phyloP scores from a whole-genome alignment of 2,329 filamentous ascomycete species.

The Torrubiella hemipterigena region DNA sequence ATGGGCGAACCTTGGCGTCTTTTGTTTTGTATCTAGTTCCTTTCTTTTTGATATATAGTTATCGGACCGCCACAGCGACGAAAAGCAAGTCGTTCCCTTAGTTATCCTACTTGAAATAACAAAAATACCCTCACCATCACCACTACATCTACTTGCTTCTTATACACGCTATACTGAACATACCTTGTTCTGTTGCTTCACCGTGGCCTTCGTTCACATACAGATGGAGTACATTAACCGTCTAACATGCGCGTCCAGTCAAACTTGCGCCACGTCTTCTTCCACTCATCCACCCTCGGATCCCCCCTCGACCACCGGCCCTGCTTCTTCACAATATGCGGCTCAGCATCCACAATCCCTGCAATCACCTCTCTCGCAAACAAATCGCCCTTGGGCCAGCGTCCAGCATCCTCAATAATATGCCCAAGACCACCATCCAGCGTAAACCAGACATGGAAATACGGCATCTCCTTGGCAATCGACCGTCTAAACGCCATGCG shows the following conservation, averaged over 20 bases:
- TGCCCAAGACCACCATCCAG: slow-evolving; percentile 88
- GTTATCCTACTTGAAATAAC: too few relatives aligned
- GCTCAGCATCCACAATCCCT: slow-evolving; percentile 76
- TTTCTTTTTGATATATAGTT: too few relatives aligned
- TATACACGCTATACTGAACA: too few relatives aligned
- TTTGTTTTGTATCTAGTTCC: too few relatives aligned
- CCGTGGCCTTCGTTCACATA: too few relatives aligned
- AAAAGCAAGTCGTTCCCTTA: too few relatives aligned
- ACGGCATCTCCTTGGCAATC: slow-evolving; percentile 91
- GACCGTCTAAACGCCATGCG: slow-evolving; percentile 70
- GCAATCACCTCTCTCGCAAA: slow-evolving; percentile 89
- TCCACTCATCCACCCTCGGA: slow-evolving; percentile 62
- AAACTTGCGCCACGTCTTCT: slow-evolving; percentile 80
- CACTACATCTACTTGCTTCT: too few relatives aligned
- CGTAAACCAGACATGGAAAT: slow-evolving; percentile 95
- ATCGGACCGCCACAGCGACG: too few relatives aligned
- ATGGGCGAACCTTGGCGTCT: too few relatives aligned
- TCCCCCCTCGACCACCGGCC: slow-evolving; percentile 69
- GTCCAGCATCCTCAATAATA: slow-evolving; percentile 71
- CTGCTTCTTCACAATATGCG: slow-evolving; percentile 79
- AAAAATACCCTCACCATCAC: too few relatives aligned
- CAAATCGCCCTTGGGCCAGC: slow-evolving; percentile 83
- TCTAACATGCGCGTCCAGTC: slow-evolving; percentile 64
- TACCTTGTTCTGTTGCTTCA: too few relatives aligned
- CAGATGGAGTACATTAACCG: slow-evolving; percentile 16